Conservation (phyloP, 1,139 yeast genomes). For the Debaryomyces subglobosus region DNA sequence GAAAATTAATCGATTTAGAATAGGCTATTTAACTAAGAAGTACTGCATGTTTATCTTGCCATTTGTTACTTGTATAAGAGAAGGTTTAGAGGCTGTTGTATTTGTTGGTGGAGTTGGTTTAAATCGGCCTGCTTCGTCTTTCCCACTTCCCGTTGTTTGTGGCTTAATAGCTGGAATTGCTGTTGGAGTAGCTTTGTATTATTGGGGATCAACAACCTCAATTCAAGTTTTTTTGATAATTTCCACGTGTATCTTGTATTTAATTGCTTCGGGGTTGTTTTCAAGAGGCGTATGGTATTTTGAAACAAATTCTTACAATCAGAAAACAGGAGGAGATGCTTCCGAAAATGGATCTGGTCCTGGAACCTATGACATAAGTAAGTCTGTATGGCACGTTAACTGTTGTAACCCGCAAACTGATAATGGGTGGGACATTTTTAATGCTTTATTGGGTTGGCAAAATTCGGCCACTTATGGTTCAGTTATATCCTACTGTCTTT, state of each 20-base stretch:
- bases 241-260: conserved; percentile 80
- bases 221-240: conserved; percentile 77
- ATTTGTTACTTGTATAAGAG: conserved; percentile 80
- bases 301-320: conserved; percentile 65
- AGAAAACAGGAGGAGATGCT: conserved; percentile 83
- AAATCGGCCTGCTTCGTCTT: conserved; percentile 71
- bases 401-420: conserved; percentile 90
- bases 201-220: conserved; percentile 75
- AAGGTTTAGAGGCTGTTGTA: conserved; percentile 90
- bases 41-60: conserved; percentile 82
- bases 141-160: conserved; percentile 80
- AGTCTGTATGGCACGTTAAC: conserved; percentile 89
- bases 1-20: conserved; percentile 32
- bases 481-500: conserved; percentile 77
- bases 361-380: conserved; percentile 79
- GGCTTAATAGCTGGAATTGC: conserved; percentile 75
- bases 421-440: conserved; percentile 93
- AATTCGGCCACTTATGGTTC: conserved; percentile 80
- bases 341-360: conserved; percentile 89
- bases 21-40: conserved; percentile 52
- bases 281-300: conserved; percentile 90
- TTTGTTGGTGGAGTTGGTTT: conserved; percentile 91
- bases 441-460: conserved; percentile 43
- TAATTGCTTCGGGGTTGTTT: conserved; percentile 85
- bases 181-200: conserved; percentile 71